Percentiles rank a stretch among this genome's conserved stretches.
These are phyloP conservation scores for Pulveroboletus sp. DNA, from an alignment of 768 basidiomycete species.

Conservation along the genomic window DNA sequence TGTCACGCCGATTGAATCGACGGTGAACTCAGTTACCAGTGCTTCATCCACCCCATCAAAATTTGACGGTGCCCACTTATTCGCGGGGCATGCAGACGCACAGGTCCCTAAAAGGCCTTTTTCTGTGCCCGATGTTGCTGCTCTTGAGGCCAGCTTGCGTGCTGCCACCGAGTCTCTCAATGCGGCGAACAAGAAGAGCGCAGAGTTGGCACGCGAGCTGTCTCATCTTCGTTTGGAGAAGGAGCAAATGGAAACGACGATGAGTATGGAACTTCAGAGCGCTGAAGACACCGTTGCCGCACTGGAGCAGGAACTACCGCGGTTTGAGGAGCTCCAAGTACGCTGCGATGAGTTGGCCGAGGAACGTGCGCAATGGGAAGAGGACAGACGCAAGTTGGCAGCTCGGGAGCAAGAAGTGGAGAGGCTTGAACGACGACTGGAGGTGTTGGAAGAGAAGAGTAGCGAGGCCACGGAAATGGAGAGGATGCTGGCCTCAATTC, in stretches of 20 bases:
- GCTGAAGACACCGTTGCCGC: slow-evolving; percentile 61
- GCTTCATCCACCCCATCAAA: slow-evolving; percentile 44
- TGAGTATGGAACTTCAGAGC: slow-evolving; percentile 60
- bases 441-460: slow-evolving; percentile 39
- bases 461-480: slow-evolving; percentile 41
- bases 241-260: slow-evolving; percentile 58
- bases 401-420: slow-evolving; percentile 34
- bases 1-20: slow-evolving; percentile 48
- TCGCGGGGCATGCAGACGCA: slow-evolving; percentile 74
- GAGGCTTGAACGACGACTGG: slow-evolving; percentile 39
- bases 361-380: slow-evolving; percentile 49
- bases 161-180: slow-evolving; percentile 55
- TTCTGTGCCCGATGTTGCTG: slow-evolving; percentile 40
- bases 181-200: slow-evolving; percentile 56
- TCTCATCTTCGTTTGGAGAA: slow-evolving; percentile 63
- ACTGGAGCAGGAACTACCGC: slow-evolving; percentile 51
- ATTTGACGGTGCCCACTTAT: slow-evolving; percentile 82
- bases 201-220: slow-evolving; percentile 57
- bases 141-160: slow-evolving; percentile 62
- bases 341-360: slow-evolving; percentile 44
- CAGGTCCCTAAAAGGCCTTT: slow-evolving; percentile 46
- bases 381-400: slow-evolving; percentile 39
- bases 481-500: slow-evolving; percentile 33
- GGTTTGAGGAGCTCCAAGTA: slow-evolving; percentile 43
- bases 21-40: slow-evolving; percentile 47